Conservation (phyloP, 1,139 yeast genomes). For the Arxiozyma telluris region DNA sequence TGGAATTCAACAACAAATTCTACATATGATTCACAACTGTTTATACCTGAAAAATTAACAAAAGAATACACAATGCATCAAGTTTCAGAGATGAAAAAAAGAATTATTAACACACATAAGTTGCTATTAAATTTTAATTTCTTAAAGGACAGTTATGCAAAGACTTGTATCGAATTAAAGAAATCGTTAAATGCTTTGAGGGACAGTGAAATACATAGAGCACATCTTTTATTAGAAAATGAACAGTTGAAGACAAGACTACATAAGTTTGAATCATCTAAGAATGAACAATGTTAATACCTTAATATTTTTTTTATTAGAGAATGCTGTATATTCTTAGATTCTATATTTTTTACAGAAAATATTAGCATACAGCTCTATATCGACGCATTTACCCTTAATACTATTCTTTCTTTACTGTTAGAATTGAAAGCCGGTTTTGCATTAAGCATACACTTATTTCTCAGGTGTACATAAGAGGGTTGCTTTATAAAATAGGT, state of each 20-base stretch:
- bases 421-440: not conserved
- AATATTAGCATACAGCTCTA: not conserved
- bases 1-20: not conserved
- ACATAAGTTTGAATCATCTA: constrained; percentile 5
- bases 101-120: constrained; percentile 29
- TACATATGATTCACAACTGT: not conserved
- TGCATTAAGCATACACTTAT: not conserved
- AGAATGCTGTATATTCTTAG: not conserved
- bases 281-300: constrained; percentile 1
- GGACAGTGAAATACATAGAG: constrained; percentile 32
- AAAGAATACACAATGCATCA: constrained; percentile 15
- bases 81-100: constrained; percentile 23
- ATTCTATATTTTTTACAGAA: too few relatives aligned
- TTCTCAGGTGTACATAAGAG: not conserved
- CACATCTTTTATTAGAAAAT: constrained; percentile 27
- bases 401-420: not conserved
- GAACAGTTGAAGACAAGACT: constrained; percentile 15
- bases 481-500: not conserved
- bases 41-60: constrained; percentile 11
- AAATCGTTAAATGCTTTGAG: constrained; percentile 28
- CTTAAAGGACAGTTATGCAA: constrained; percentile 28
- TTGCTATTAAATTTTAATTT: constrained; percentile 27
- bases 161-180: constrained; percentile 29
- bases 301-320: not conserved
- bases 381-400: not conserved